Percentiles rank a stretch among this genome's conserved stretches.
Evolutionary conservation across 164 flowering plant genomes (phyloP).

Genomic region (Tinospora cordifolia): DNA sequence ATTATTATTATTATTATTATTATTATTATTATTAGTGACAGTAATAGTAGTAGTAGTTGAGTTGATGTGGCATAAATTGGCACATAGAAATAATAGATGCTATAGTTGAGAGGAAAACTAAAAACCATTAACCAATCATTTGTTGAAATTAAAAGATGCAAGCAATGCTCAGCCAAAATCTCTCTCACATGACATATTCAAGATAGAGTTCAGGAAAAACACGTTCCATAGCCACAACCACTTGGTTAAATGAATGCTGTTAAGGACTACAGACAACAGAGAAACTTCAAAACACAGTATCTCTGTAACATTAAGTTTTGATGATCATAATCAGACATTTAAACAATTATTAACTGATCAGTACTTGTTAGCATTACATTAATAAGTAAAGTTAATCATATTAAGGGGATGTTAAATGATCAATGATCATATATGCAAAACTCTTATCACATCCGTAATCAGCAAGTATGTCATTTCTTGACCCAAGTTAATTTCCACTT

Average conservation of each 20-base stretch:
- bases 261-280: neutral
- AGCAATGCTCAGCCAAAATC: neutral
- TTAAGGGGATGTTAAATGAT: neutral
- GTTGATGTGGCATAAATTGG: neutral
- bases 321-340: neutral
- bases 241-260: neutral
- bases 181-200: neutral
- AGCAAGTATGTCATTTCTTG: neutral
- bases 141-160: neutral
- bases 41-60: neutral
- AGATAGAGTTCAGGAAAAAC: neutral
- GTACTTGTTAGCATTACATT: neutral
- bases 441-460: neutral
- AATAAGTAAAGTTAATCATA: neutral
- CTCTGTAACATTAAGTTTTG: neutral
- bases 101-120: neutral
- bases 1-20: too few relatives aligned
- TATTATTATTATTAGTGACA: too few relatives aligned
- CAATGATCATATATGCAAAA: neutral
- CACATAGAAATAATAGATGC: neutral
- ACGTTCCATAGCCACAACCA: neutral
- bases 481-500: too few relatives aligned
- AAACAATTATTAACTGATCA: neutral
- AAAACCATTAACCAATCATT: neutral
- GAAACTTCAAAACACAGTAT: neutral